Base-by-base conservation (phyloP, 345 rosid genomes). In the Brassica nigra region DNA sequence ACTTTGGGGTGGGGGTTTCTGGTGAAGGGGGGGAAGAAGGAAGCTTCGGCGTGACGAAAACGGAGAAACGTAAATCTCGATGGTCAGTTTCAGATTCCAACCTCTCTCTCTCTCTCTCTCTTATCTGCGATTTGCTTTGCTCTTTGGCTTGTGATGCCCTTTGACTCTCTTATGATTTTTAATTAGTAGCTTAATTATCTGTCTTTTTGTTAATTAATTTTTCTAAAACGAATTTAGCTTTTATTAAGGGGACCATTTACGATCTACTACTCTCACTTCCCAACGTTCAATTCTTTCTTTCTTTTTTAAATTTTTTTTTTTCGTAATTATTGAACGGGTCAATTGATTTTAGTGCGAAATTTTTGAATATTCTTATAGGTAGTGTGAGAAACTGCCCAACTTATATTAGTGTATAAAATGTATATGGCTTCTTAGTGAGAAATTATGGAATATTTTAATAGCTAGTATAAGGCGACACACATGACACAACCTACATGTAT, bases 11-110 rank as follows among this genome's bases (percentile, higher is more conserved):
- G 70, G 18, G 18, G 18, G 0, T 49, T 47, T 77, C 58, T 63
- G 71, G 76, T 52, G 80, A 76, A 76, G 11, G 52, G 33, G 1
- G 61, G 47, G 12, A 4, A 49, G 27, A 37, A 47, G 75, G 70
- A 73, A 74, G 75, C 80, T 80, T 75, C 83, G 76, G 68, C 83
- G 83, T 80, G 67, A 75, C 76, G 79, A 70, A 23, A 75, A 75
- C 83, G 83, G 80, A 75, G 83, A 80, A 75, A 80, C 83, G 83
- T 75, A 80, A 80, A 80, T 80, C 83, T 80, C 83, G 80, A 80
- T 69, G 80, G 63, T 75, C 79, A 70, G 83, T 80, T 75, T 70
- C 79, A 80, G 79, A 75, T 69, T 70, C 76, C 76, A 39, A 68
- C 54, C 72, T 30, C 49, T 55, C 75, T 61, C 79, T 76, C 29